Evolutionary conservation across 768 basidiomycete genomes (phyloP), one percentile per base, ranked within the genome.

Genomic region (Lactifluus hygrophoroides): DNA sequence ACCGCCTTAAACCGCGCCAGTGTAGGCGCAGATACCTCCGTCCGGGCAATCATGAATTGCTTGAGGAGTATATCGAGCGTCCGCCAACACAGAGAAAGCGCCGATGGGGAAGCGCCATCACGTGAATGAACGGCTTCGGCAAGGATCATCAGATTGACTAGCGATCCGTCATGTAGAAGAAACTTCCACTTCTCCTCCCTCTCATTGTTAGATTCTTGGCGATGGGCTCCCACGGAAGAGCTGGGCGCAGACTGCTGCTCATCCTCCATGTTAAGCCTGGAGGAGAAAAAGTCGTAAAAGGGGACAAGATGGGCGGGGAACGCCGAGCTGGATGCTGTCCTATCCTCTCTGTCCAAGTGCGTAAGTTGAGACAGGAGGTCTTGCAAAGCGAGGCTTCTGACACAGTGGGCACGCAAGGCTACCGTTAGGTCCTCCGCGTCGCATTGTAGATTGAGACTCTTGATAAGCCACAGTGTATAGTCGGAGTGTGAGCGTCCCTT

Each of bases 11-110:
- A 59, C 4, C 19, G 9, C 4, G 8, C 13, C 19, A 34, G 46
- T 21, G 47, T 19, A 2, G 25, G 16, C 0, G 23, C 19, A 3
- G 46, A 42, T 17, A 43, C 38, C 1, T 43, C 38, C 3, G 32
- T 30, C 30, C 19, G 38, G 23, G 47, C 8, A 1, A 54, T 49
- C 23, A 17, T 30, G 23, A 58, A 52, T 11, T 40, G 30, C 25
- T 23, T 58, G 30, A 47, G 17, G 23, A 58, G 57, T 10, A 53
- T 16, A 30, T 58, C 46, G 38, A 58, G 46, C n/a, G 52, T 35
- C 16, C 16, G 47, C 57, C 57, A 58, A 19, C 52, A 58, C 23
- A 58, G 25, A 5, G 57, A 47, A 28, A 58, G 57, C 17, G 11
- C 28, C 4, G n/a, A 43, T 3, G 21, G 38, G 11, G 21, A 38